Base-by-base conservation (phyloP, 2,329 filamentous ascomycete species). In the Fusarium verrucosum region DNA sequence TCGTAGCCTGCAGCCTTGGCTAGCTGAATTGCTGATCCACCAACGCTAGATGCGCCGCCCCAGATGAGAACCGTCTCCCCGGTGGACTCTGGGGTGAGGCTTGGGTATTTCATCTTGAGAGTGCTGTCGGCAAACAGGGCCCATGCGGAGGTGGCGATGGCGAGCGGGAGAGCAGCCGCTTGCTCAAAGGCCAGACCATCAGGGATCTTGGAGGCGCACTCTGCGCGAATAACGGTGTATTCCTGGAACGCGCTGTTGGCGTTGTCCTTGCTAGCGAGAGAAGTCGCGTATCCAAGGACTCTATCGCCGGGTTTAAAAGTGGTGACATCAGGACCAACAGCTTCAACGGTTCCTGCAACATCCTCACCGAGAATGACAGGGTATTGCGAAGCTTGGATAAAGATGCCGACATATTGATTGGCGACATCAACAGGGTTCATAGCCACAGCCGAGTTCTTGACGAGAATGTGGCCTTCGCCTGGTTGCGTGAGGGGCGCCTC, bases 21-120 rank as follows among this genome's bases (percentile, higher is more conserved):
- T 1, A 84, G 72, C 58, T 85, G 83, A 11, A 83, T 78, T 1
- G 79, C 79, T 38, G 77, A 78, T 36, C 76, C 76, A 2, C 83
- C 82, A 1, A 82, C 80, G 16, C 75, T 76, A 0, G 80, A 79
- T 4, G 80, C 78, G 0, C 83, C 85, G n/a, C 83, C 83, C 80
- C 82, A 86, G 36, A 77, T 59, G 11, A 69, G 42, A 1, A 69
- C 51, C 1, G 37, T 33, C 28, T 69, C 44, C 1, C 26, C 50
- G 1, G 33, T 42, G 8, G 58, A 16, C 2, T 42, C n/a, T 0
- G 62, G 35, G 3, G 20, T 19, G 4, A 50, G 26, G 11, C 43
- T 55, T 2, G 63, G 63, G 17, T 59, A 58, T n/a, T 40, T 44
- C 35, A 64, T 51, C 7, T 32, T 45, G 2, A 65, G 41, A 2